Base-by-base conservation (phyloP, 2,329 filamentous ascomycete genomes). In the Fusarium begoniae region DNA sequence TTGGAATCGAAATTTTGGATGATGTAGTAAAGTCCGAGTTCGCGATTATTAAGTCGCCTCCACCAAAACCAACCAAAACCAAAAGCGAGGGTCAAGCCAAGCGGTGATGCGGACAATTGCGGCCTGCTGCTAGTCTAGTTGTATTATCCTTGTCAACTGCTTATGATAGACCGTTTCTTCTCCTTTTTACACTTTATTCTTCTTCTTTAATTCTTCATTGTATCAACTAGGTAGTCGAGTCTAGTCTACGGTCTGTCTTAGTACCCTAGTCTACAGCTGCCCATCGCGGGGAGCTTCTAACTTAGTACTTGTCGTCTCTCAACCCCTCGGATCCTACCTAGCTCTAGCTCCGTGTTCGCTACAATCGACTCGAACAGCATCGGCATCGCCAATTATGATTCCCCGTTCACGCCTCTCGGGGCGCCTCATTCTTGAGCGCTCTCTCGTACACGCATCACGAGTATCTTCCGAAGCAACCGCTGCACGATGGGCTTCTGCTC, bases 381-480 rank as follows among this genome's bases (percentile, higher is more conserved):
- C 40, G 28, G 37, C 59, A 50, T 66, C 63, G 30, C 56, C 68
- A 40, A 75, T 69, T 78, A 85, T 85, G 83, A 84, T 85, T 65
- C 82, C 83, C 51, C 81, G 83, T 67, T 82, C 83, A 62, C 82
- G 82, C 77, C 79, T 83, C 62, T 81, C 83, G 26, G 82, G 83
- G 69, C 82, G 81, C 63, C 75, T 84, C 62, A 71, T 83, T 30
- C 79, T 85, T 61, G 81, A 82, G 75, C 83, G 78, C 62, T 79
- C 83, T 47, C 74, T 77, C 24, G 73, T 75, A 28, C 78, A 77
- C 40, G 73, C 78, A 35, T 76, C 74, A 50, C 74, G 80, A 59
- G 64, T 75, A 30, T 69, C 76, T 58, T 45, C 77, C 57, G 67
- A 75, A 59, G 75, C 77, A 14, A 68, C 72, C 54, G 69, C 80